Evolutionary conservation across 306 rosid genomes (phyloP), one percentile per base, ranked within the genome.

Genomic region (Cicer cuneatum): DNA sequence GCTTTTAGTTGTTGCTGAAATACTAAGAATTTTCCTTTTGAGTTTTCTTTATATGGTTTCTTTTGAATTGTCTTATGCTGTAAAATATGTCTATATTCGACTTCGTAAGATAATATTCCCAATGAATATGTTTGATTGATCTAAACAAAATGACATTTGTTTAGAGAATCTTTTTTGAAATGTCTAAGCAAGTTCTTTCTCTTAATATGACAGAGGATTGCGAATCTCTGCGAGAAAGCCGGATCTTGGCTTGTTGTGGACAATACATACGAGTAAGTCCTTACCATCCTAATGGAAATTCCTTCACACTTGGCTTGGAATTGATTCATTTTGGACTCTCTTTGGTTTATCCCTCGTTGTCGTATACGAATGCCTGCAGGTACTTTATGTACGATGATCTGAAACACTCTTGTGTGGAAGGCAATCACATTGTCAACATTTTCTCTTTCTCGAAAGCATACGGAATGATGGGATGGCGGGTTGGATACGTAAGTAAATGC

Each of bases 401-500:
- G 53, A 90, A 91, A 74, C 98, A 94, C 82, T 33, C 89, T 48
- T 94, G 97, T 68, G 24, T 94, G 46, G 98, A 94, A 85, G 97
- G 95, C 75, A 70, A 90, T 90, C 98, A 94, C 78, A 66, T 92
- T 62, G 89, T 92, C 66, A 94, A 94, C 65, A 77, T 94, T 69
- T 94, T 94, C 79, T 94, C 99, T 56, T 94, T 94, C 82, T 94
- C 99, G 0, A 94, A 94, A 84, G 95, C 99, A 13, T 90, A 92
- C 67, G 99, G 99, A 72, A 94, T 94, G 99, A 94, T 94, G 99
- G 99, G 99, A 64, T 95, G 99, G 99, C 90, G 99, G n/a, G 86
- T 95, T 46, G 99, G 99, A 83, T 95, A 95, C 65, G 99, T 95
- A 86, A 92, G 96, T 71, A 15, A 37, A 7, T 14, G 42, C 47